A percentile compares a stretch with the other conserved stretches of the same genome.
These are phyloP conservation scores for Coccomyxa subellipsoidea DNA, from an alignment of 163 green algal species.

Conservation along the genomic window DNA sequence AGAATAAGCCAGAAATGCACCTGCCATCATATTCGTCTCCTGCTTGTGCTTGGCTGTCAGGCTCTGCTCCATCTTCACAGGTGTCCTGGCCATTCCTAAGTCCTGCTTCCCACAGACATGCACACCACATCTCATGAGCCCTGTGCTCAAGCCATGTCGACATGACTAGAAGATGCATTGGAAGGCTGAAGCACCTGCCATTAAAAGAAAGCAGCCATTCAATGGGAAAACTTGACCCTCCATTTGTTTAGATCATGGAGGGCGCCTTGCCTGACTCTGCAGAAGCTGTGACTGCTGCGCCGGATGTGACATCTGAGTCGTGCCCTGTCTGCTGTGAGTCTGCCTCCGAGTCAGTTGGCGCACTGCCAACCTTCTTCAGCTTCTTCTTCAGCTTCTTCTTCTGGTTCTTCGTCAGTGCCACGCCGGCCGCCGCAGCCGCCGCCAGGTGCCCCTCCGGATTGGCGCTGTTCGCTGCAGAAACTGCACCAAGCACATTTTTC, in stretches of 20 bases:
- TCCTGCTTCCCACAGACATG: neutral
- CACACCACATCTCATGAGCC: too few relatives aligned
- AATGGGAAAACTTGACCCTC: too few relatives aligned
- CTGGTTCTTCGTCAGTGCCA: slow-evolving; percentile 83
- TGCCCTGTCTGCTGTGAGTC: neutral
- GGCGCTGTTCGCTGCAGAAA: neutral
- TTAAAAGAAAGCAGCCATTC: too few relatives aligned
- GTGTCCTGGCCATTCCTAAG: neutral
- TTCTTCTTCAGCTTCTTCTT: slow-evolving; percentile 91
- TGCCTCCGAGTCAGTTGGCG: neutral
- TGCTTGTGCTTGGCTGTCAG: neutral
- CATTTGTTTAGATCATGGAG: neutral
- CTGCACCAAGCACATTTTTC: neutral
- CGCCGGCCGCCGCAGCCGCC: slow-evolving; percentile 7
- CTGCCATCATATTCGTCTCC: neutral
- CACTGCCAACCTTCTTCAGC: slow-evolving; percentile 59
- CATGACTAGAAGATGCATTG: too few relatives aligned
- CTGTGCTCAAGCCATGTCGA: too few relatives aligned
- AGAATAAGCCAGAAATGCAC: neutral
- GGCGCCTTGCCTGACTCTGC: neutral
- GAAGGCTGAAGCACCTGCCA: too few relatives aligned
- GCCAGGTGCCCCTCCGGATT: slow-evolving; percentile 11
- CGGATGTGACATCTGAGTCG: neutral
- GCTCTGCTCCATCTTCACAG: neutral
- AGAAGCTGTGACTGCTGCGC: neutral